phyloP scores from a whole-genome alignment of 352 stramenopile species.

The Globisporangium apiculatum region DNA sequence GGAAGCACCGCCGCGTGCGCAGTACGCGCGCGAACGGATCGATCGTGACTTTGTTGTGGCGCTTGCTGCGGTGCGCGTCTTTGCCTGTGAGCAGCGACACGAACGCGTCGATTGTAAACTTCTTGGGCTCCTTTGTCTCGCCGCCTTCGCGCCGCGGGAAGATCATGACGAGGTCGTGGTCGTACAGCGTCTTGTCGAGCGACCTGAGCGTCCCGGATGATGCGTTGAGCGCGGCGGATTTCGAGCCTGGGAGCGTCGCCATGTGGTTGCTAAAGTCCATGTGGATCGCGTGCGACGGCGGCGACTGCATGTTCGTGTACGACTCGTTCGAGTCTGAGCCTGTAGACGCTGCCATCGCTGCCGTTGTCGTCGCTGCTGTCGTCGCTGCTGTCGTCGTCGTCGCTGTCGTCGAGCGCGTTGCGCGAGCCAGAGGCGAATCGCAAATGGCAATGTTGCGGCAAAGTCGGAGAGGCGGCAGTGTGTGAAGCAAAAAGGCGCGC shows the following conservation, averaged over 20 bases:
- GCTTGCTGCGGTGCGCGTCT: constrained; percentile 31
- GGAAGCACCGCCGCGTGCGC: constrained; percentile 58
- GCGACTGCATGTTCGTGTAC: constrained; percentile 36
- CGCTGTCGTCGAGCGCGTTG: neutral
- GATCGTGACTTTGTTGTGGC: constrained; percentile 37
- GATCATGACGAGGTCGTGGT: constrained; percentile 77
- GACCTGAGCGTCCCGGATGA: constrained; percentile 13
- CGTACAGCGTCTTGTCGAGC: constrained; percentile 56
- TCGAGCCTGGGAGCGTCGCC: constrained; percentile 16
- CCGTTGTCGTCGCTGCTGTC: neutral
- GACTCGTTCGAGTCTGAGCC: constrained; percentile 10
- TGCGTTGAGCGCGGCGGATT: neutral
- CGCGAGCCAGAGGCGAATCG: neutral
- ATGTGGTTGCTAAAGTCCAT: constrained; percentile 40
- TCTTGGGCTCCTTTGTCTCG: constrained; percentile 54
- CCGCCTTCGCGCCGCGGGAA: constrained; percentile 59
- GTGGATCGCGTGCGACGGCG: constrained; percentile 23
- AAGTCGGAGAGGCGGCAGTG: no score
- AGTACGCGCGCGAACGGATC: constrained; percentile 69
- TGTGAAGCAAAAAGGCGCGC: no score
- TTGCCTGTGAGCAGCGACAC: constrained; percentile 66
- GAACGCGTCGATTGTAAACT: constrained; percentile 59
- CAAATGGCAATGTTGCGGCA: neutral
- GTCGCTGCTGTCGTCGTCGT: no score
- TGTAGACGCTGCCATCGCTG: neutral